Conservation (phyloP, 768 basidiomycete species). For the Pleurotus giganteus region DNA sequence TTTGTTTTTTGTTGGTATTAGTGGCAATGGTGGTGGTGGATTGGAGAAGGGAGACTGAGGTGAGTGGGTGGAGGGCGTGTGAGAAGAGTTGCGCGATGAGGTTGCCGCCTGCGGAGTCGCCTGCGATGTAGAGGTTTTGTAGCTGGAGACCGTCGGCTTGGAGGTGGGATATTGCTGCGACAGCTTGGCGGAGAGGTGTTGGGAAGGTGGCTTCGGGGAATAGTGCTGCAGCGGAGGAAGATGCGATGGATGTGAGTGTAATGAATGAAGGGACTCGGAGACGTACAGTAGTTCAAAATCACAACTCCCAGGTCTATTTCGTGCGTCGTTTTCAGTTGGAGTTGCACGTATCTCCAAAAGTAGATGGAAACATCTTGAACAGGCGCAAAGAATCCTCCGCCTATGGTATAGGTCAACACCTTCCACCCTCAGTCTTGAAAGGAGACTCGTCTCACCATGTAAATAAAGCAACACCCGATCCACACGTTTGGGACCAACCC, state of each 20-base stretch:
- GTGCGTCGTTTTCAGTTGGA: conserved; percentile 19
- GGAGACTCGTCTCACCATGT: conserved; percentile 22
- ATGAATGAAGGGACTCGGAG: not conserved
- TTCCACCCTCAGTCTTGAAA: not conserved
- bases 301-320: conserved; percentile 25
- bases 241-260: too few relatives aligned
- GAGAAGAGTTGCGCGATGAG: conserved; percentile 27
- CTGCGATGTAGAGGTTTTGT: conserved; percentile 29
- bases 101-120: conserved; percentile 36
- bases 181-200: conserved; percentile 28
- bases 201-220: conserved; percentile 34
- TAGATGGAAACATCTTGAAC: conserved; percentile 16
- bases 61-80: conserved; percentile 30
- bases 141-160: conserved; percentile 27
- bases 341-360: conserved; percentile 28
- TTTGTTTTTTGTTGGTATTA: too few relatives aligned
- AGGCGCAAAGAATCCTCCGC: conserved; percentile 29
- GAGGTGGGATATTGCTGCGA: conserved; percentile 30
- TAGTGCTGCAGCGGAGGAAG: conserved; percentile 20
- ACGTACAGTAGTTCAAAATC: conserved; percentile 30
- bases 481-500: conserved; percentile 28
- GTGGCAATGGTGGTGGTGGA: conserved; percentile 10
- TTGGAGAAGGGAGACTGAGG: conserved; percentile 18
- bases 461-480: conserved; percentile 31
- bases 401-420: conserved; percentile 13